Conservation (phyloP, 2,329 filamentous ascomycete species). For the Fusarium brachygibbosum region DNA sequence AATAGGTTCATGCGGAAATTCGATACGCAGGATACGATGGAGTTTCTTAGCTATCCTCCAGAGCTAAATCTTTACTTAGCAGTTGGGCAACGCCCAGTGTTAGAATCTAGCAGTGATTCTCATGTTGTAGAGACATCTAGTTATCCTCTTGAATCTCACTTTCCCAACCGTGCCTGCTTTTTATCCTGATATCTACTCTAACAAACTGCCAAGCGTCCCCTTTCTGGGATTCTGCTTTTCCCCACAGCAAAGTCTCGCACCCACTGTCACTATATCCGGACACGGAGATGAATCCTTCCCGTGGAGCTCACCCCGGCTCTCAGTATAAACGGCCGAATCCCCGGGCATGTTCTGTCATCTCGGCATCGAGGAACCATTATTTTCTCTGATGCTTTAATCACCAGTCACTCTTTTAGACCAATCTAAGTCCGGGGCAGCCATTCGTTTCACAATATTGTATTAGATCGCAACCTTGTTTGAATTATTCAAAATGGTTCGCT, state of each 20-base stretch:
- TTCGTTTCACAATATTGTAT: background rate
- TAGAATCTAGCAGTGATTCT: background rate
- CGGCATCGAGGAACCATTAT: background rate
- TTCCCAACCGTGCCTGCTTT: background rate
- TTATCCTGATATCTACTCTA: background rate
- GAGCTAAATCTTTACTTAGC: background rate
- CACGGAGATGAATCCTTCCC: background rate
- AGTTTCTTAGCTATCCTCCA: rapidly evolving
- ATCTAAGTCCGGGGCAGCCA: conserved; percentile 1
- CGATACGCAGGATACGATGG: background rate
- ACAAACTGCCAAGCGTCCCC: background rate
- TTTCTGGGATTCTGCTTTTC: conserved; percentile 11
- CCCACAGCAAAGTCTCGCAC: background rate
- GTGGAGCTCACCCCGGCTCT: background rate
- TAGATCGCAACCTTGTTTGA: background rate
- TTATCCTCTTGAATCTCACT: background rate
- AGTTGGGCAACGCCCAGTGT: background rate
- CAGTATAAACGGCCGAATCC: conserved; percentile 11
- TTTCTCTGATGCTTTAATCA: background rate
- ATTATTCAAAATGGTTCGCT: conserved; percentile 20
- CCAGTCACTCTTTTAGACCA: conserved; percentile 3
- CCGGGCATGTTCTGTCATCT: background rate
- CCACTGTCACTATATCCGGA: background rate
- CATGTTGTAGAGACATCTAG: background rate
- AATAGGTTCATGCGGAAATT: background rate